Conservation (phyloP, 139 green algal genomes). For the Helicosporidium sp. region DNA sequence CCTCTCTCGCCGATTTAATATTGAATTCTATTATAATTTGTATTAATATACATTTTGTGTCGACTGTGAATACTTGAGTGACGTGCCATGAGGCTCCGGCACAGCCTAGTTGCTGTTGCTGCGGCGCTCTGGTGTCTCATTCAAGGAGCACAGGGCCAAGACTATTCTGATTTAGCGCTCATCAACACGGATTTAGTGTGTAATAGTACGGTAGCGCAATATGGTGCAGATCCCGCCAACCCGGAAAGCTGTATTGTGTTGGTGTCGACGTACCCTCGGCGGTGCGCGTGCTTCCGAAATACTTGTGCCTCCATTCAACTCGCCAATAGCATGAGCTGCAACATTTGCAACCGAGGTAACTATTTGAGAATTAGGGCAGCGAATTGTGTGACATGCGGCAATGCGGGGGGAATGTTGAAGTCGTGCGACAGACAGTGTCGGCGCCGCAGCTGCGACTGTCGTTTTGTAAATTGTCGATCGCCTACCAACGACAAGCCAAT, state of each 20-base stretch:
- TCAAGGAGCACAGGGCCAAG: not conserved
- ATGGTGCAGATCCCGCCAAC: too few relatives aligned
- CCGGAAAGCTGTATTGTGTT: slow-evolving; percentile 1
- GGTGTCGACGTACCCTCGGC: not conserved
- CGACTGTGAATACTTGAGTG: too few relatives aligned
- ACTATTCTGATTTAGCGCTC: too few relatives aligned
- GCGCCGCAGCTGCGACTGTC: not conserved
- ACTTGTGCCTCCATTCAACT: not conserved
- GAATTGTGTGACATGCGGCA: too few relatives aligned
- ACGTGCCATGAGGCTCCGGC: too few relatives aligned
- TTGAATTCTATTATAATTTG: too few relatives aligned
- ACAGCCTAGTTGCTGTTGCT: not conserved
- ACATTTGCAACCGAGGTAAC: slow-evolving; percentile 8
- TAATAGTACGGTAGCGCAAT: not conserved
- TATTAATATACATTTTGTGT: too few relatives aligned
- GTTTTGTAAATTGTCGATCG: not conserved
- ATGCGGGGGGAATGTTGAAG: not conserved
- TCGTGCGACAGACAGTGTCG: not conserved
- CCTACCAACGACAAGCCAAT: too few relatives aligned
- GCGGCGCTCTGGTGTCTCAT: not conserved
- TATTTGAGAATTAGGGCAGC: too few relatives aligned
- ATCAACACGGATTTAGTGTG: too few relatives aligned
- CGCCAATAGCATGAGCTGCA: slow-evolving; percentile 6
- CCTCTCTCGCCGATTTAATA: too few relatives aligned
- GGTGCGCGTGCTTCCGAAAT: slow-evolving; percentile 7